These are phyloP conservation scores for Neurospora sublineolata DNA, from an alignment of 495 filamentous ascomycete genomes.

Conservation along the genomic window DNA sequence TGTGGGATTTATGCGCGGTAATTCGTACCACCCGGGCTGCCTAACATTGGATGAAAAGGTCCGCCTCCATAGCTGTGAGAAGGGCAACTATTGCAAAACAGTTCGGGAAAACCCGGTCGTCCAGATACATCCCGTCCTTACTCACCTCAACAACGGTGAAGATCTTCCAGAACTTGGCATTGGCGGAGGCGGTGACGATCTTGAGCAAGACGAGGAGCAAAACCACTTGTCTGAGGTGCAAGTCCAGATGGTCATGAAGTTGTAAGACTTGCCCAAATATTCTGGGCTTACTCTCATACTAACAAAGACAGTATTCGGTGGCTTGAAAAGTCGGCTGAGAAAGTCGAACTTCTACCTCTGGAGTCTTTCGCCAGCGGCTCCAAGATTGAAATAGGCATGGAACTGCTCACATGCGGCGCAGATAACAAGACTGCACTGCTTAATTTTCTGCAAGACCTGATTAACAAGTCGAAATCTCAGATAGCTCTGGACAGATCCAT, in stretches of 20 bases:
- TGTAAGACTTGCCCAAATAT: conserved; percentile 22
- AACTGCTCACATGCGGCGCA: conserved; percentile 9
- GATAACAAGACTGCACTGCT: conserved; percentile 14
- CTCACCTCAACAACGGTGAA: conserved; percentile 36
- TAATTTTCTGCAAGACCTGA: conserved; percentile 19
- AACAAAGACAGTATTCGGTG: conserved; percentile 8
- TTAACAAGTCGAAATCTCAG: conserved; percentile 16
- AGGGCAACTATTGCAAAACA: conserved; percentile 50
- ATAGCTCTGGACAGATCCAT: not conserved
- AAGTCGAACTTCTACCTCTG: conserved; percentile 14
- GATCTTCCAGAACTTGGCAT: conserved; percentile 63
- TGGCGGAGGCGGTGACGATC: conserved; percentile 69
- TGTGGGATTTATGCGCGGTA: conserved; percentile 67
- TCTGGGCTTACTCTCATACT: not conserved
- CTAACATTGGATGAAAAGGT: conserved; percentile 51
- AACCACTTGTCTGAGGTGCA: conserved; percentile 39
- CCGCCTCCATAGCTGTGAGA: conserved; percentile 85
- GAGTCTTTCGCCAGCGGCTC: conserved; percentile 16
- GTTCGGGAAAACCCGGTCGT: conserved; percentile 49
- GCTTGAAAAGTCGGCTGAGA: conserved; percentile 10
- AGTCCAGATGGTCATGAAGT: conserved; percentile 34
- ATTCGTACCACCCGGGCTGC: conserved; percentile 54
- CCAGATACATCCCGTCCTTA: conserved; percentile 70
- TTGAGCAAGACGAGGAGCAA: conserved; percentile 53
- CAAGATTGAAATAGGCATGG: conserved; percentile 25